These are phyloP conservation scores for Geranium incanum DNA, from an alignment of 441 rosid genomes.

Conservation along the genomic window DNA sequence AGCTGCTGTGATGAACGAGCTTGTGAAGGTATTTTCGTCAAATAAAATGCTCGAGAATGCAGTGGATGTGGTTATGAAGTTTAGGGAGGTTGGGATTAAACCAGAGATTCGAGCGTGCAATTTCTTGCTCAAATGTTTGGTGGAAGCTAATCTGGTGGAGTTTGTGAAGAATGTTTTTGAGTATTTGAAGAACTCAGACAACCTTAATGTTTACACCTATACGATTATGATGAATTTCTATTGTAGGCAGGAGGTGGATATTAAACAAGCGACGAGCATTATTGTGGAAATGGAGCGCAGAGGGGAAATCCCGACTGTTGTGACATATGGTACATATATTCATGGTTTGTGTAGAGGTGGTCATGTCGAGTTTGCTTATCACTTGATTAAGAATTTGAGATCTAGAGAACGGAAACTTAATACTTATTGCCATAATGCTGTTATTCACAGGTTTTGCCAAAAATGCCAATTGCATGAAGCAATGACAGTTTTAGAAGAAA, in stretches of 20 bases:
- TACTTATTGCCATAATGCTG: conserved; percentile 46
- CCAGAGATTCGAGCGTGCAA: conserved; percentile 38
- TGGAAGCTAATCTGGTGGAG: conserved; percentile 30
- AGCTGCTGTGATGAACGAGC: conserved; percentile 25
- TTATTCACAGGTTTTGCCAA: conserved; percentile 44
- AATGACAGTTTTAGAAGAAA: conserved; percentile 39
- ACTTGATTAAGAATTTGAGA: conserved; percentile 26
- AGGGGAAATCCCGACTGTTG: conserved; percentile 32
- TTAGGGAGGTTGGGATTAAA: conserved; percentile 29
- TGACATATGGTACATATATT: conserved; percentile 38
- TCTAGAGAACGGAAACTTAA: conserved; percentile 25
- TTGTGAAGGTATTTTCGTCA: conserved; percentile 47
- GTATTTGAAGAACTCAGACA: conserved; percentile 38
- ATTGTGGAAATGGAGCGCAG: conserved; percentile 37
- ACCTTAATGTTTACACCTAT: conserved; percentile 45
- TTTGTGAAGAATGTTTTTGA: conserved; percentile 28
- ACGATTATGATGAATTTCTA: conserved; percentile 42
- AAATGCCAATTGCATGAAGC: conserved; percentile 34
- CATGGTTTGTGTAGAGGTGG: conserved; percentile 44
- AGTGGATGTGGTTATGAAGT: conserved; percentile 25
- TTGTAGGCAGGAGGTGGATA: conserved; percentile 25
- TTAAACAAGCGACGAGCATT: conserved; percentile 26
- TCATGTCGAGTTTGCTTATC: conserved; percentile 29
- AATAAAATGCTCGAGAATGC: conserved; percentile 41
- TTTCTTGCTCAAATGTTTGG: conserved; percentile 49